These are phyloP conservation scores for Tranzscheliella williamsii DNA, from an alignment of 1,284 basidiomycete species.

Conservation along the genomic window DNA sequence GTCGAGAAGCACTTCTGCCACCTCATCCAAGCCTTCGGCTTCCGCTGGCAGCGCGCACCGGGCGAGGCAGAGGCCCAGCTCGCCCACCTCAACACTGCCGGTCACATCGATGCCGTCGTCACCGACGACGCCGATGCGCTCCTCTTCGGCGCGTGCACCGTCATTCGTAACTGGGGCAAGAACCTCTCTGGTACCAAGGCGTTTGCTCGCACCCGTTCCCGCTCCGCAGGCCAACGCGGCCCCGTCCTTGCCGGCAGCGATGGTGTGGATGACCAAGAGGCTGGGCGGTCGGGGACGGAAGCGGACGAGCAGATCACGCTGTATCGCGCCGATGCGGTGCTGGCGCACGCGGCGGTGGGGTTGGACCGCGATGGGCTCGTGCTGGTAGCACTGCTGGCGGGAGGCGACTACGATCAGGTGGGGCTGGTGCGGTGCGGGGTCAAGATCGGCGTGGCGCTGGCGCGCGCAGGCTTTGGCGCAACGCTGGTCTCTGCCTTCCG, in stretches of 20 bases:
- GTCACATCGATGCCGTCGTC: slow-evolving; percentile 82
- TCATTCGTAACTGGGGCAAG: slow-evolving; percentile 70
- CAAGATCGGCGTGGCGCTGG: slow-evolving; percentile 63
- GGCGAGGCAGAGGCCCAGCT: slow-evolving; percentile 97
- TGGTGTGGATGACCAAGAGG: slow-evolving; percentile 2
- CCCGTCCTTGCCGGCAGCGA: slow-evolving; percentile 14
- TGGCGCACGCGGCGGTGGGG: slow-evolving; percentile 3
- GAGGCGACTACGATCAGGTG: slow-evolving; percentile 80
- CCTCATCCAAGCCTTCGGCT: slow-evolving; percentile 84
- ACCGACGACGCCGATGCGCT: slow-evolving; percentile 93
- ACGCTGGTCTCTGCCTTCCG: slow-evolving; percentile 67
- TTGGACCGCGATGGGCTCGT: slow-evolving; percentile 77
- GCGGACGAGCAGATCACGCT: slow-evolving; percentile 12
- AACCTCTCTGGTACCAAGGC: slow-evolving; percentile 21
- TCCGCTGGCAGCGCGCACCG: slow-evolving; percentile 72
- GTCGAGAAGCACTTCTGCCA: slow-evolving; percentile 59
- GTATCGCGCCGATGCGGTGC: slow-evolving; percentile 4
- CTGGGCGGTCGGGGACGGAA: slow-evolving; percentile 7
- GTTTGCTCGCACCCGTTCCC: slow-evolving; percentile 9
- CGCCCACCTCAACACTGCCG: slow-evolving; percentile 78
- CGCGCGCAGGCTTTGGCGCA: slow-evolving; percentile 62
- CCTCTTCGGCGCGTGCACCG: slow-evolving; percentile 79
- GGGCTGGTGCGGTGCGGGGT: slow-evolving; percentile 44
- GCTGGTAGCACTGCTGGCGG: slow-evolving; percentile 80
- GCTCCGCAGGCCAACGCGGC: no score